Base-by-base conservation (phyloP, 225 moss, liverwort and hornwort species). In the Pleurozium schreberi region DNA sequence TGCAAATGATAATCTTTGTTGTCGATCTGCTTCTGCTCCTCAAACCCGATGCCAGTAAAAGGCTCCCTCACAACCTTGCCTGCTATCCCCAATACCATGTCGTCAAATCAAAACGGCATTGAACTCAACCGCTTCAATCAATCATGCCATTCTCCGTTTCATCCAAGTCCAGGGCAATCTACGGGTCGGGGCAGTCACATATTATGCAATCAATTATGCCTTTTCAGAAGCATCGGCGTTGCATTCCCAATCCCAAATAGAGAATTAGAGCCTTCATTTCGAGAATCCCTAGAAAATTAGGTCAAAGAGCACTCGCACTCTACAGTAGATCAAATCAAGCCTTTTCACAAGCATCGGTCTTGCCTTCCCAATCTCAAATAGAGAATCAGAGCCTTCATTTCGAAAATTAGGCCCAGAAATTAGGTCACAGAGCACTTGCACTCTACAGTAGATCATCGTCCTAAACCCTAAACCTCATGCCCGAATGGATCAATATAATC, bases 11-110 rank as follows among this genome's bases (percentile, higher is more conserved):
- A 94, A 58, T 91, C 90, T 61, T 77, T 81, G 66, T 90, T 63
- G 67, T 92, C 92, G 70, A 94, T 94, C 88, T 92, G 91, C 88
- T 94, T 94, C 86, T 91, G 89, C 77, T 92, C 90, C 84, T 92
- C 89, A 90, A 94, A 94, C 73, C 76, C 73, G 52, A 94, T 94
- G 60, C 93, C 92, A 49, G 92, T 92, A 53, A 94, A 94, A 57
- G 93, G 93, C 90, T 94, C 92, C 65, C 65, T 79, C 53, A 94
- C 91, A 79, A 87, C 83, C 91, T 92, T 90, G 42, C 87, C 92
- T 91, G 90, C 88, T 33, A 88, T 58, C 58, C 81, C 81, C 40
- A 75, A 66, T 26, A 88, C 14, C 80, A 80, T 36, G 78, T 42
- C 86, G 49, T 86, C 88, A 86, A 60, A 77, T 87, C 33, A 55